phyloP scores from a whole-genome alignment of 371 early-diverging fungal genomes.

The Mortierella sp. region DNA sequence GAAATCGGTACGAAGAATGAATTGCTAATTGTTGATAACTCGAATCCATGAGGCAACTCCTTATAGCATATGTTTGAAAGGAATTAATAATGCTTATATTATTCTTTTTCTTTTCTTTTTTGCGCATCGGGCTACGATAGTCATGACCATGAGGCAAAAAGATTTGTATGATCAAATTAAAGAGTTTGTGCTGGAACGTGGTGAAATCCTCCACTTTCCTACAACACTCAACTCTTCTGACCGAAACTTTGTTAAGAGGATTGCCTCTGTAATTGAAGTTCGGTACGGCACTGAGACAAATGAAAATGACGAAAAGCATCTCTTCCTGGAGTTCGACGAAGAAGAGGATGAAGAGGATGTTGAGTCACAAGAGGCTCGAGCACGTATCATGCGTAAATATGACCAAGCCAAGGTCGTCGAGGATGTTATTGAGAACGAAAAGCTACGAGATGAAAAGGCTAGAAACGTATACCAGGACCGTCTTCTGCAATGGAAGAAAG shows the following conservation, averaged over 20 bases:
- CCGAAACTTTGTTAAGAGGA: conserved; percentile 70
- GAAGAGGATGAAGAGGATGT: conserved; percentile 69
- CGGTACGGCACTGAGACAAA: conserved; percentile 59
- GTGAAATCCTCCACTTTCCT: conserved; percentile 64
- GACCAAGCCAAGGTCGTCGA: conserved; percentile 72
- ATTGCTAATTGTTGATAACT: background rate
- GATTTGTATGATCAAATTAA: conserved; percentile 68
- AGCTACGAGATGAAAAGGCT: conserved; percentile 64
- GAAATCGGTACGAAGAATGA: conserved; percentile 41
- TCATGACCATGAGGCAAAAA: conserved; percentile 70
- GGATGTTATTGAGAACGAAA: conserved; percentile 65
- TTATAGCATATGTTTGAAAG: too few species aligned
- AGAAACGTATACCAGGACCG: conserved; percentile 67
- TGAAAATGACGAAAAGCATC: conserved; percentile 59
- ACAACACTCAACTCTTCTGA: conserved; percentile 67
- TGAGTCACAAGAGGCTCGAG: conserved; percentile 73
- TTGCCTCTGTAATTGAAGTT: conserved; percentile 77
- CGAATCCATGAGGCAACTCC: too few species aligned
- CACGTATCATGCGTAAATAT: conserved; percentile 75
- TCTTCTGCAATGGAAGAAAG: conserved; percentile 74
- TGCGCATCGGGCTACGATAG: conserved; percentile 48
- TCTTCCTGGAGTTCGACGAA: conserved; percentile 65
- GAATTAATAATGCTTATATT: too few species aligned
- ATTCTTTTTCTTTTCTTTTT: background rate
- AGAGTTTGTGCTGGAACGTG: conserved; percentile 61